These are phyloP conservation scores for Beauveria caledonica DNA, from an alignment of 2,329 filamentous ascomycete species.

Conservation along the genomic window DNA sequence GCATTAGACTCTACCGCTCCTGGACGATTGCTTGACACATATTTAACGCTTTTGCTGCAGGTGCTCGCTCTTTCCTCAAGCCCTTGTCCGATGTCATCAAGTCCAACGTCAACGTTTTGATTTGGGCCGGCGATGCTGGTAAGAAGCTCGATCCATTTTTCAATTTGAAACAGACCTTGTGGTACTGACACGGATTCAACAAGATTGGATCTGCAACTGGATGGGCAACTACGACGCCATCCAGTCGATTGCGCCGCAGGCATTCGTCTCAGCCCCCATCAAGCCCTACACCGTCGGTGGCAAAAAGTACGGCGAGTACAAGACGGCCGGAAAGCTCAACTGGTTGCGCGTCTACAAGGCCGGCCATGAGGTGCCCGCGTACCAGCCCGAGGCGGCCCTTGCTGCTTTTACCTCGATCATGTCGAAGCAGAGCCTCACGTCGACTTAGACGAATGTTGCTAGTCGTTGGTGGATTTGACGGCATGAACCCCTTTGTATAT, in stretches of 20 bases:
- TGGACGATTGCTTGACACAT: too few species aligned
- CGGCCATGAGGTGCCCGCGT: slow-evolving; percentile 28
- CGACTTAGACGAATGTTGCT: neutral
- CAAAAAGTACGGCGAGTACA: slow-evolving; percentile 38
- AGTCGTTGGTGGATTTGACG: neutral
- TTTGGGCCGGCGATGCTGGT: slow-evolving; percentile 48
- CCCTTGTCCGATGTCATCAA: slow-evolving; percentile 37
- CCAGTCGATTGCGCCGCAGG: slow-evolving; percentile 36
- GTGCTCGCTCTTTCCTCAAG: slow-evolving; percentile 35
- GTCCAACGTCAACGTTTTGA: slow-evolving; percentile 38
- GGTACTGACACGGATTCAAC: neutral
- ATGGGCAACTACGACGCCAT: slow-evolving; percentile 40
- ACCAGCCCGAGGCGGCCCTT: slow-evolving; percentile 14
- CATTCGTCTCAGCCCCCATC: slow-evolving; percentile 32
- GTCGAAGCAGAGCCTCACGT: slow-evolving; percentile 6
- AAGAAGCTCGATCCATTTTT: neutral
- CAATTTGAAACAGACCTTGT: neutral
- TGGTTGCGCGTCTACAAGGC: slow-evolving; percentile 41
- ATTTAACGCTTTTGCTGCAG: slow-evolving; percentile 14
- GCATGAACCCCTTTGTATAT: neutral
- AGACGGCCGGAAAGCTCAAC: slow-evolving; percentile 39
- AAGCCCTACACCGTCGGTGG: slow-evolving; percentile 41
- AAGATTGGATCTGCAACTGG: slow-evolving; percentile 52
- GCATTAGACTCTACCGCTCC: neutral
- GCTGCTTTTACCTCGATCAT: slow-evolving; percentile 8